Base-by-base conservation (phyloP, 1,284 basidiomycete genomes). In the Cutaneotrichosporon dermatis region DNA sequence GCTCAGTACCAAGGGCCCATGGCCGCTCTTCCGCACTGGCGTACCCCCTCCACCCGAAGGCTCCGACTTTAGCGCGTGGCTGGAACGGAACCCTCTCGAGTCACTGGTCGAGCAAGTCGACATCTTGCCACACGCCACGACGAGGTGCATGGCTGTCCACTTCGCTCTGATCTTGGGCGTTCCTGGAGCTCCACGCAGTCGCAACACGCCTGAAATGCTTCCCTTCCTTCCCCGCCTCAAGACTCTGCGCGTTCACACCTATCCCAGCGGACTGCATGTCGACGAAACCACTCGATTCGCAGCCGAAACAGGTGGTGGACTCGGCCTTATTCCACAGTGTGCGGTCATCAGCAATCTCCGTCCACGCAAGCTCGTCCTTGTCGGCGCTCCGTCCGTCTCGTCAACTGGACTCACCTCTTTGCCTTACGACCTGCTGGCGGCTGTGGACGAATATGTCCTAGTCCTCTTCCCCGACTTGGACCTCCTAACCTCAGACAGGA, bases 361-460 rank as follows among this genome's bases (percentile, higher is more conserved):
- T 4, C 44, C 58, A 3, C 44, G 44, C 8, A 46, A 42, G 15
- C 50, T 60, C 6, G 54, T 60, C 1, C 50, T 48, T 0, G 6
- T 60, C 16, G 58, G 54, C 13, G 50, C 33, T 0, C 58, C 58
- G 1, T 4, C 16, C 2, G 44, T 50, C 34, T 11, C n/a, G 4
- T 12, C 40, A 5, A 12, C 35, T 6, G 15, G 25, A 4, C 10
- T 56, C 9, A 60, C 54, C 1, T 15, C 16, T 0, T 44, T 60
- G n/a, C 58, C 58, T 1, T 60, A 60, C 54, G 34, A 25, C 8
- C 34, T 53, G 0, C 44, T 56, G 3, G 53, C 41, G 0, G 43
- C 58, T 12, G 54, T 49, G 2, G 50, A 60, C 12, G 37, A 35
- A 7, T 60, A 60, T 15, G 49, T 51, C 34, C 36, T 53, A 3